These are phyloP conservation scores for Hanseniaspora uvarum DNA, from an alignment of 1,139 yeast species.

Conservation along the genomic window DNA sequence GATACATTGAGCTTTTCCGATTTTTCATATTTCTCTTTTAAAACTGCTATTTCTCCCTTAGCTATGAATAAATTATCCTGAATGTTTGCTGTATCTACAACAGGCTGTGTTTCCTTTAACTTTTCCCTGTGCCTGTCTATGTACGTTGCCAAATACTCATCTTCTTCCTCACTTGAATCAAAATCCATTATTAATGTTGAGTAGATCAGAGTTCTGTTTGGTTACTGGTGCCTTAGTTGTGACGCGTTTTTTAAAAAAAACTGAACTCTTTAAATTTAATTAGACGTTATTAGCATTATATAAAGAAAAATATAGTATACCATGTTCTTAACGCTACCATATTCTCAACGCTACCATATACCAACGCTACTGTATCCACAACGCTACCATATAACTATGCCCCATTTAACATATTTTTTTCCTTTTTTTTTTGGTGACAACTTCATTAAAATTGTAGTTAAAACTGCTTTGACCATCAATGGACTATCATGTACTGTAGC, in stretches of 20 bases:
- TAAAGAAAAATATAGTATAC: too few species aligned
- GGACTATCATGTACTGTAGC: too few species aligned
- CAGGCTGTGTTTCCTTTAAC: not conserved
- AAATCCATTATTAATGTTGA: not conserved
- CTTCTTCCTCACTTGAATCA: slow-evolving; percentile 23
- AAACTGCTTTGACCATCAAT: too few species aligned
- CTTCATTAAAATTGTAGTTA: too few species aligned
- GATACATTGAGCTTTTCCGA: slow-evolving; percentile 33
- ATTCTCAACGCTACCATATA: too few species aligned
- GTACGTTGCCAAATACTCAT: slow-evolving; percentile 27
- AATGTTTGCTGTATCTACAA: not conserved
- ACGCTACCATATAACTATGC: too few species aligned
- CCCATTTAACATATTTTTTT: too few species aligned
- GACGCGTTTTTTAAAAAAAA: not conserved
- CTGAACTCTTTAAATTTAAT: too few species aligned
- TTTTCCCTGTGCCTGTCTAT: slow-evolving; percentile 20
- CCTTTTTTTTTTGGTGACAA: too few species aligned
- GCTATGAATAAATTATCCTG: slow-evolving; percentile 31
- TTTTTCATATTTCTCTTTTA: slow-evolving; percentile 52
- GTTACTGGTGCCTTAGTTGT: not conserved
- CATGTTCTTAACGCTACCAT: too few species aligned
- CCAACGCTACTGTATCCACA: too few species aligned
- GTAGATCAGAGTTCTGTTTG: not conserved
- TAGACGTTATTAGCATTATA: too few species aligned
- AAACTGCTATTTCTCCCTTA: slow-evolving; percentile 68